phyloP scores from a whole-genome alignment of 805 yeast species.

The Saturnispora galanensis region DNA sequence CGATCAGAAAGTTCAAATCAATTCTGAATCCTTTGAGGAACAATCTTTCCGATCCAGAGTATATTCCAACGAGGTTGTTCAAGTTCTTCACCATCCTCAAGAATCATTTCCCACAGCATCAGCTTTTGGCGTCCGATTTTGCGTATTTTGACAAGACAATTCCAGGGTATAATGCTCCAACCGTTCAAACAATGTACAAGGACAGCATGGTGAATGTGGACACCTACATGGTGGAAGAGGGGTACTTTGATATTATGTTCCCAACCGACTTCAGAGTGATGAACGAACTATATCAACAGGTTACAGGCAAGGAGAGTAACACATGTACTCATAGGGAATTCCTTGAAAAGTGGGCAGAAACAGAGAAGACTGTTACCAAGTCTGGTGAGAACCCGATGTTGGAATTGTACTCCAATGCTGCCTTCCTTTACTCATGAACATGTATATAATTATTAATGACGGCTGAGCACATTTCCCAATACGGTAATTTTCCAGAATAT shows the following conservation, averaged over 20 bases:
- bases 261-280: slow-evolving; percentile 67
- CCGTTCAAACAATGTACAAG: slow-evolving; percentile 66
- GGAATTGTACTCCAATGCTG: slow-evolving; percentile 65
- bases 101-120: slow-evolving; percentile 64
- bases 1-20: slow-evolving; percentile 35
- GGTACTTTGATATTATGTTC: slow-evolving; percentile 78
- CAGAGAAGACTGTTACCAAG: slow-evolving; percentile 54
- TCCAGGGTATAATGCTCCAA: slow-evolving; percentile 61
- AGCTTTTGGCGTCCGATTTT: slow-evolving; percentile 67
- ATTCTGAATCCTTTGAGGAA: slow-evolving; percentile 56
- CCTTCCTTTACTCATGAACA: slow-evolving; percentile 42
- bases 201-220: slow-evolving; percentile 59
- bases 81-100: slow-evolving; percentile 56
- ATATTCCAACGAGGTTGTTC: slow-evolving; percentile 66
- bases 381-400: slow-evolving; percentile 82
- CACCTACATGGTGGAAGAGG: slow-evolving; percentile 77
- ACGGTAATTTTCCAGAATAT: slow-evolving; percentile 3
- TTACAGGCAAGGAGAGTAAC: slow-evolving; percentile 49
- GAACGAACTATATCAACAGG: slow-evolving; percentile 49
- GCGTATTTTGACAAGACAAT: slow-evolving; percentile 37
- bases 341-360: slow-evolving; percentile 60
- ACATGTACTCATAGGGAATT: slow-evolving; percentile 56
- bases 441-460: background rate
- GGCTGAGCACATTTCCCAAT: background rate
- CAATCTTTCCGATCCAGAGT: slow-evolving; percentile 61